These are phyloP conservation scores for Clitoria ternatea DNA, from an alignment of 306 rosid genomes.

Conservation along the genomic window DNA sequence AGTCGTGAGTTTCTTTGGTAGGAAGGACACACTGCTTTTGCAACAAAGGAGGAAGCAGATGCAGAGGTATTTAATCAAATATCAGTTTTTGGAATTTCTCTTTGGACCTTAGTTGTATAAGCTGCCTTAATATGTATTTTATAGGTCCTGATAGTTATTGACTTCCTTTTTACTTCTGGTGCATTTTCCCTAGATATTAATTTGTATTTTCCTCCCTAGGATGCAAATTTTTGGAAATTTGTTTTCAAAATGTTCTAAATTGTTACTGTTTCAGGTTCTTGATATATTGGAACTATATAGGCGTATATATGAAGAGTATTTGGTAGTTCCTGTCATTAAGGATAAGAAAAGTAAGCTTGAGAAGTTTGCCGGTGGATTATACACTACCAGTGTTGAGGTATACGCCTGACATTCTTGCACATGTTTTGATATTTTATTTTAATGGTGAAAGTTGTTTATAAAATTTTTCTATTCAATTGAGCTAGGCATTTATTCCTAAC, in stretches of 20 bases:
- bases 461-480: slow-evolving; percentile 13
- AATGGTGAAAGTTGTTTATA: neutral
- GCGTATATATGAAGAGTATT: slow-evolving; percentile 79
- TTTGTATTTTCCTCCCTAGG: neutral
- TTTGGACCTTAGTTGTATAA: neutral
- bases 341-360: slow-evolving; percentile 91
- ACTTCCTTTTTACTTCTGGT: neutral
- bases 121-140: slow-evolving; percentile 4
- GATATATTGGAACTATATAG: slow-evolving; percentile 80
- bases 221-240: neutral
- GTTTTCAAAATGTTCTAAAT: slow-evolving; percentile 16
- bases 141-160: neutral
- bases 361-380: slow-evolving; percentile 98
- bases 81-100: neutral
- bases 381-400: slow-evolving; percentile 98
- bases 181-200: neutral
- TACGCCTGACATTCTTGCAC: slow-evolving; percentile 8
- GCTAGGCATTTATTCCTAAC: slow-evolving; percentile 89
- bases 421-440: neutral
- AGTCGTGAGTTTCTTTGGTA: slow-evolving; percentile 99
- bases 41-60: slow-evolving; percentile 89
- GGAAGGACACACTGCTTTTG: slow-evolving; percentile 99
- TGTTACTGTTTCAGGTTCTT: slow-evolving; percentile 60
- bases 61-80: slow-evolving; percentile 53
- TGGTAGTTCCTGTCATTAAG: slow-evolving; percentile 90